phyloP scores from a whole-genome alignment of 1,139 yeast species.

The Taphrina deformans region DNA sequence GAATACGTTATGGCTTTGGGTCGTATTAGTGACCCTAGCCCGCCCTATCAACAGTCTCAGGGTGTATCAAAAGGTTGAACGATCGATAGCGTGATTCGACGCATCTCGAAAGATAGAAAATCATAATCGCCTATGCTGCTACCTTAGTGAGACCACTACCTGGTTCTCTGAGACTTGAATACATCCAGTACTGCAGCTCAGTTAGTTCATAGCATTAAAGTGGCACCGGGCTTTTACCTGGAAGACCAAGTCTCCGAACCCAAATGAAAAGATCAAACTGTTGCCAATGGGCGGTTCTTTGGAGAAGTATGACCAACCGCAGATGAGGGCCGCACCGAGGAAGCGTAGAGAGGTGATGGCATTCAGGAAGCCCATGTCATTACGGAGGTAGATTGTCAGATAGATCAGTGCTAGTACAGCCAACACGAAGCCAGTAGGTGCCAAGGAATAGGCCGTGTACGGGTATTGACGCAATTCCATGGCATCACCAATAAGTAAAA shows the following conservation, averaged over 20 bases:
- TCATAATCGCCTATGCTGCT: background rate
- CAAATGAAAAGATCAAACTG: conserved; percentile 18
- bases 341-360: conserved; percentile 24
- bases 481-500: conserved; percentile 19
- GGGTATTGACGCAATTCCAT: conserved; percentile 23
- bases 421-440: conserved; percentile 19
- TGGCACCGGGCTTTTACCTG: background rate
- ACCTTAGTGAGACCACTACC: conserved; percentile 8
- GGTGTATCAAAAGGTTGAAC: background rate
- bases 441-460: conserved; percentile 18
- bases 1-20: background rate
- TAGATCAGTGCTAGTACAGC: conserved; percentile 15
- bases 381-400: conserved; percentile 14
- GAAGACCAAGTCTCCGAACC: conserved; percentile 25
- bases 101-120: no score
- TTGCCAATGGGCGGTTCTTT: conserved; percentile 13
- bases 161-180: background rate
- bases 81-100: no score
- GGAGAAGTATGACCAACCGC: conserved; percentile 24
- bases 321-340: conserved; percentile 2
- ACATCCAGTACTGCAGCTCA: conserved; percentile 15
- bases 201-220: background rate
- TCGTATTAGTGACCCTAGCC: background rate
- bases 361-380: conserved; percentile 22
- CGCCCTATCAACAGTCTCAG: background rate